Evolutionary conservation across 345 rosid genomes (phyloP).

Genomic region (Populus euphratica): DNA sequence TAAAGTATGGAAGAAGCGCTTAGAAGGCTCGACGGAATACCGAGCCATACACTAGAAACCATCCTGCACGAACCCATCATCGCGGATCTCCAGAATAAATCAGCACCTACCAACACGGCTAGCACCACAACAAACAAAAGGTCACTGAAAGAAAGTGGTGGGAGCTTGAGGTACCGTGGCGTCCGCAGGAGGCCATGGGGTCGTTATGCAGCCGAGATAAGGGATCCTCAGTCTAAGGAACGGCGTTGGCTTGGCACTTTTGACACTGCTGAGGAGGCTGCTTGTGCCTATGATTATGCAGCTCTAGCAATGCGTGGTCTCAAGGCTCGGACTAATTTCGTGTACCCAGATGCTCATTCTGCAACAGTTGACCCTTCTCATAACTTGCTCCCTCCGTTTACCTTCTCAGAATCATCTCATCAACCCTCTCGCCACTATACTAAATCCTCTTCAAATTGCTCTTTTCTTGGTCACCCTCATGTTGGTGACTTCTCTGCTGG

Average conservation of each 20-base stretch:
- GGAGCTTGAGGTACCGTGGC: constrained; percentile 78
- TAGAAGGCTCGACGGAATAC: constrained; percentile 37
- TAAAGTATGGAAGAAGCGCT: constrained; percentile 62
- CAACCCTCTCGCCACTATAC: constrained; percentile 13
- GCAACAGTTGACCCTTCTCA: not conserved
- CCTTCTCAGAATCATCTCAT: constrained; percentile 31
- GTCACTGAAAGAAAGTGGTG: constrained; percentile 31
- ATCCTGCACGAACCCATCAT: constrained; percentile 9
- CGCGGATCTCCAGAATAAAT: constrained; percentile 20
- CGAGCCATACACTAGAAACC: constrained; percentile 14
- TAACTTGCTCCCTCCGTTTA: constrained; percentile 27
- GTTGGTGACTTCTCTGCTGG: constrained; percentile 1
- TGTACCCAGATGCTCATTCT: constrained; percentile 38
- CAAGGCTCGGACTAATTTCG: constrained; percentile 89
- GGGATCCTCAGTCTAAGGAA: constrained; percentile 86
- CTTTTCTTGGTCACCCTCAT: constrained; percentile 6
- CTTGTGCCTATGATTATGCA: constrained; percentile 88
- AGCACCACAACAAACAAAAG: constrained; percentile 32
- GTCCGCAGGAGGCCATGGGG: constrained; percentile 98
- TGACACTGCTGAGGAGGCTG: constrained; percentile 98
- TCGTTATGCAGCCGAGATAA: constrained; percentile 94
- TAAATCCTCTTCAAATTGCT: constrained; percentile 15
- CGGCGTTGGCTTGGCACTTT: constrained; percentile 98
- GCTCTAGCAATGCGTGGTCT: constrained; percentile 87
- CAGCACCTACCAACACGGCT: constrained; percentile 11